Conservation (phyloP, 352 stramenopile genomes). For the Pythium monospermum region DNA sequence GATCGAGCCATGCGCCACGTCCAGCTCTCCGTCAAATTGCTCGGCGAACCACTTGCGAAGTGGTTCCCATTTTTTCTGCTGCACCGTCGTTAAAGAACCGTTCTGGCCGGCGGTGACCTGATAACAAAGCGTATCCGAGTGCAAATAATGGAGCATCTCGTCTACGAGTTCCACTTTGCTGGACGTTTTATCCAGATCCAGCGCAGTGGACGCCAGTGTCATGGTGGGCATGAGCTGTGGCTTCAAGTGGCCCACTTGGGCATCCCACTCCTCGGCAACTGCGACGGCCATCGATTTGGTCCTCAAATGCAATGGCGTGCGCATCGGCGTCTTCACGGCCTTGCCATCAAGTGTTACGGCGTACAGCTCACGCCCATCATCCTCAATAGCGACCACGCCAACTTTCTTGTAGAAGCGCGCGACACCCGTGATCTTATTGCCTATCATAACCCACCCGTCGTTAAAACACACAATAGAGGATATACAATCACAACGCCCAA, state of each 20-base stretch:
- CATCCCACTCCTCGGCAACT: conserved; percentile 83
- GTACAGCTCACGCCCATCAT: conserved; percentile 22
- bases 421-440: conserved; percentile 76
- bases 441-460: too few species aligned
- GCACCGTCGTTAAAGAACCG: conserved; percentile 70
- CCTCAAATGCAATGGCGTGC: conserved; percentile 55
- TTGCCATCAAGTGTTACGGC: conserved; percentile 79
- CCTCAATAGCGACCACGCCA: conserved; percentile 50
- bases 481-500: background rate
- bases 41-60: conserved; percentile 82
- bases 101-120: conserved; percentile 75
- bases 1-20: conserved; percentile 82
- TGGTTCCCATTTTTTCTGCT: conserved; percentile 84
- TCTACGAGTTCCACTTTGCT: conserved; percentile 53
- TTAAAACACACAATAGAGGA: background rate
- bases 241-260: conserved; percentile 66
- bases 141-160: conserved; percentile 84
- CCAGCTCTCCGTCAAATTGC: conserved; percentile 66
- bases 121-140: conserved; percentile 89
- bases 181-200: conserved; percentile 60
- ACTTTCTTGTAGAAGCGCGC: conserved; percentile 84
- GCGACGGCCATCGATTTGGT: conserved; percentile 62
- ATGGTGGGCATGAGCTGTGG: conserved; percentile 86
- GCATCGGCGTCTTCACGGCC: conserved; percentile 70
- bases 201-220: conserved; percentile 74